These are phyloP conservation scores for Malassezia pachydermatis DNA, from an alignment of 1,284 basidiomycete species.

Conservation along the genomic window DNA sequence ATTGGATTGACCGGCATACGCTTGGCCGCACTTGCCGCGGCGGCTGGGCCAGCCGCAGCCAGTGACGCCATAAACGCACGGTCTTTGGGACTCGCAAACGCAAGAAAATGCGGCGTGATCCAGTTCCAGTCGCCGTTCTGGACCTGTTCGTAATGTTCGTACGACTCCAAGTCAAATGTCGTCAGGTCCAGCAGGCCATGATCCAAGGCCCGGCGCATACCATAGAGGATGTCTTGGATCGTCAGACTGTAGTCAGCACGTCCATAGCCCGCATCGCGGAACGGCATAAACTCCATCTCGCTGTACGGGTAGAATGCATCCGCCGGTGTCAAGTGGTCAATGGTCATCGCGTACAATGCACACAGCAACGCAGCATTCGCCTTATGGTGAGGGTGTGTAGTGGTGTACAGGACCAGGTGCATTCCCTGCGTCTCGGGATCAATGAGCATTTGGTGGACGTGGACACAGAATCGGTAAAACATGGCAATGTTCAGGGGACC, in stretches of 20 bases:
- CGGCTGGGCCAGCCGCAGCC: constrained; percentile 43
- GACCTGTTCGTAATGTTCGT: constrained; percentile 66
- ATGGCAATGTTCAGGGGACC: constrained; percentile 57
- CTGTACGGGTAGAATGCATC: constrained; percentile 72
- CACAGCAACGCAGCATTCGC: constrained; percentile 87
- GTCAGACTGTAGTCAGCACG: constrained; percentile 82
- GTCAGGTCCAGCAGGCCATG: constrained; percentile 80
- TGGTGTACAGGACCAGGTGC: constrained; percentile 78
- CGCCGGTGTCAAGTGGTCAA: constrained; percentile 80
- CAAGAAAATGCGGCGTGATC: constrained; percentile 59
- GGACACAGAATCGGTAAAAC: constrained; percentile 68
- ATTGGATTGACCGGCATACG: constrained; percentile 7
- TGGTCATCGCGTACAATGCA: constrained; percentile 80
- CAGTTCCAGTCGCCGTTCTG: constrained; percentile 83
- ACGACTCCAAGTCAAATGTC: constrained; percentile 70
- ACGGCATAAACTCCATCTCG: constrained; percentile 67
- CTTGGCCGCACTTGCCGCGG: constrained; percentile 1
- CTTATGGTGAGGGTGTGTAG: constrained; percentile 70
- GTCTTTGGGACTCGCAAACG: constrained; percentile 74
- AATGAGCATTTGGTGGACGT: constrained; percentile 53
- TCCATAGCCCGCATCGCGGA: constrained; percentile 88
- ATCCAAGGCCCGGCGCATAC: constrained; percentile 84
- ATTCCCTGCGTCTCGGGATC: constrained; percentile 45
- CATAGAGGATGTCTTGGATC: constrained; percentile 81
- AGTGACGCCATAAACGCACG: constrained; percentile 37